Conservation (phyloP, 2,329 filamentous ascomycete genomes). For the Pseudogymnoascus pannorum region DNA sequence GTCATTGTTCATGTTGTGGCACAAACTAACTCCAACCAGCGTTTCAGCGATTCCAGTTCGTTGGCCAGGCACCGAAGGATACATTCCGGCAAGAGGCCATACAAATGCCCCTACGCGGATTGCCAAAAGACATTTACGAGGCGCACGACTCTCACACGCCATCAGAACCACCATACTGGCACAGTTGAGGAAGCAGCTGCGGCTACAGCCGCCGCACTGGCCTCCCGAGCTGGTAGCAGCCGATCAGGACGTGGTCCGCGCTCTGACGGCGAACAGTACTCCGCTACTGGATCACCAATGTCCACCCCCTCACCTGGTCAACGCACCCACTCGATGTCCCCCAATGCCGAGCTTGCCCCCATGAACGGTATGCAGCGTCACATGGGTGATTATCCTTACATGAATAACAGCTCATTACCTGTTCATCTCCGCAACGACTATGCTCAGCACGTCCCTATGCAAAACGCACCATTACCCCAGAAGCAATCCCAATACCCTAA, state of each 20-base stretch:
- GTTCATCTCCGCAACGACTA: constrained; percentile 69
- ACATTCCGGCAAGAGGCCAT: constrained; percentile 90
- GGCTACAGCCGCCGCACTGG: constrained; percentile 79
- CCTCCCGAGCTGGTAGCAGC: constrained; percentile 35
- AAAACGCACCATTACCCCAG: constrained; percentile 57
- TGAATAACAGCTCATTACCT: constrained; percentile 72
- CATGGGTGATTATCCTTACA: constrained; percentile 57
- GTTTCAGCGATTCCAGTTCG: constrained; percentile 93
- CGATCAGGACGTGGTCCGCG: constrained; percentile 43
- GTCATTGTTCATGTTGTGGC: background rate
- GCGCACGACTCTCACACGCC: constrained; percentile 86
- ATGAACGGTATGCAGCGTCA: constrained; percentile 57
- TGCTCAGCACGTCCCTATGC: constrained; percentile 36
- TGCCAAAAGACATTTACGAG: constrained; percentile 98
- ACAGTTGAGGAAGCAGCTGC: constrained; percentile 90
- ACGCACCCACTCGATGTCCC: constrained; percentile 71
- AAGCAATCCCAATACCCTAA: background rate
- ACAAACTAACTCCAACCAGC: constrained; percentile 44
- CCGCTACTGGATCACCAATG: constrained; percentile 64
- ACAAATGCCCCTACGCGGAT: constrained; percentile 95
- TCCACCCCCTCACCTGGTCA: constrained; percentile 74
- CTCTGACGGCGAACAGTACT: constrained; percentile 65
- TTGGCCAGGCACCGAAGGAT: constrained; percentile 89
- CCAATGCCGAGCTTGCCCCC: constrained; percentile 64
- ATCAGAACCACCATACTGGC: constrained; percentile 92